phyloP scores from a whole-genome alignment of 1,284 basidiomycete species.

The Pisolithus thermaeus region DNA sequence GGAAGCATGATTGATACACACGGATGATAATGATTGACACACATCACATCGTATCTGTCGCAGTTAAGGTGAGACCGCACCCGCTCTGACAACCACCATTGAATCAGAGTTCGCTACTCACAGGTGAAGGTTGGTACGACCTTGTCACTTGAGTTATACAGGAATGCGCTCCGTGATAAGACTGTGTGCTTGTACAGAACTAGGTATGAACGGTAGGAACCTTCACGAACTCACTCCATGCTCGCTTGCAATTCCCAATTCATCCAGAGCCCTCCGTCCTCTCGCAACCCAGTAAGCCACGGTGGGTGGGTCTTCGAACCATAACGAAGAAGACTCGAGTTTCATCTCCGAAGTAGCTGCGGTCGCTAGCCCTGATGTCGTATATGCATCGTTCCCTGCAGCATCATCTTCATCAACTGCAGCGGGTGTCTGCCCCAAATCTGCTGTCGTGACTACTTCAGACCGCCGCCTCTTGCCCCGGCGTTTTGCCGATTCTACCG shows the following conservation, averaged over 20 bases:
- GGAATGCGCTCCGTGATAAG: too few species aligned
- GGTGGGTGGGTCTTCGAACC: conserved; percentile 48
- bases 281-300: conserved; percentile 45
- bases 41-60: too few species aligned
- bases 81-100: too few species aligned
- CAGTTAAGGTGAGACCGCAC: too few species aligned
- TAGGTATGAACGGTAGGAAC: too few species aligned
- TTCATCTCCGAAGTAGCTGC: conserved; percentile 4
- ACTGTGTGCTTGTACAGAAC: too few species aligned
- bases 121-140: too few species aligned
- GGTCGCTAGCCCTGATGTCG: conserved; percentile 3
- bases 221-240: conserved; percentile 26
- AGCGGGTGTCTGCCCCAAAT: not conserved
- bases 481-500: not conserved
- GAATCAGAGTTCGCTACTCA: too few species aligned
- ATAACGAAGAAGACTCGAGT: conserved; percentile 29
- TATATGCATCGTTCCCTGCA: conserved; percentile 14
- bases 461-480: not conserved
- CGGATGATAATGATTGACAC: too few species aligned
- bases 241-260: conserved; percentile 43
- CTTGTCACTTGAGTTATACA: too few species aligned
- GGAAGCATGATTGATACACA: too few species aligned
- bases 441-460: not conserved
- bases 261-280: conserved; percentile 44
- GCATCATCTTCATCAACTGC: too few species aligned